A percentile compares a stretch with the other conserved stretches of the same genome.
Conservation (phyloP, 2,329 filamentous ascomycete genomes). For the Nannizzia gypsea region DNA sequence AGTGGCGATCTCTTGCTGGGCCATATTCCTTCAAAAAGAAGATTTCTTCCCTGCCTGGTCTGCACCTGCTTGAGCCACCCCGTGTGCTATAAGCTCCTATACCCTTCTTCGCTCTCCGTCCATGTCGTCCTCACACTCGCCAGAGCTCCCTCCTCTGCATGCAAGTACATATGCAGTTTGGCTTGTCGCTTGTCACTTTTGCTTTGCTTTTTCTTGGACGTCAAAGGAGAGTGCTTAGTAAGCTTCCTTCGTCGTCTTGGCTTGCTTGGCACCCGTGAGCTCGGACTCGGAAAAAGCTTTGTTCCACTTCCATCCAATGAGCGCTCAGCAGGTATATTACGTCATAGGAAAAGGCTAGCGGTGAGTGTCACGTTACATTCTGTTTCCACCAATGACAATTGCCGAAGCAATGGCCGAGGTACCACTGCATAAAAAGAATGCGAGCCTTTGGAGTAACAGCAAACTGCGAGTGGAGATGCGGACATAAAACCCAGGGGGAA, state of each 20-base stretch:
- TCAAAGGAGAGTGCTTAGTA: constrained; percentile 1
- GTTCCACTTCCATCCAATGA: not conserved
- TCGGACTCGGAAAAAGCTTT: not conserved
- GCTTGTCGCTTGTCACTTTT: not conserved
- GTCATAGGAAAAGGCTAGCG: not conserved
- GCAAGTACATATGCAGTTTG: not conserved
- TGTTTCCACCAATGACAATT: not conserved
- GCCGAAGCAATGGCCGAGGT: not conserved
- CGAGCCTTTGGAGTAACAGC: not conserved
- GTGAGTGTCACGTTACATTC: not conserved
- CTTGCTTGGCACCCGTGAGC: not conserved
- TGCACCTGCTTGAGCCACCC: not conserved
- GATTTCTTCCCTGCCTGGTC: not conserved
- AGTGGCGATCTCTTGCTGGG: not conserved
- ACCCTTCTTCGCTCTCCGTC: too few relatives aligned
- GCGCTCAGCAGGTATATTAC: not conserved
- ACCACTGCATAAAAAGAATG: not conserved
- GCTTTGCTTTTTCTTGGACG: not conserved
- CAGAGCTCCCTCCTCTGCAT: not conserved
- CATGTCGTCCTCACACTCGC: too few relatives aligned
- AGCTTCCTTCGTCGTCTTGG: not conserved
- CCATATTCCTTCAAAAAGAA: too few relatives aligned
- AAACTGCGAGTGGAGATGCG: not conserved
- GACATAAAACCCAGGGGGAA: not conserved
- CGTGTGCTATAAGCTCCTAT: too few relatives aligned